Evolutionary conservation across 371 early-diverging fungal genomes (phyloP).

Genomic region (Mucor racemosus): DNA sequence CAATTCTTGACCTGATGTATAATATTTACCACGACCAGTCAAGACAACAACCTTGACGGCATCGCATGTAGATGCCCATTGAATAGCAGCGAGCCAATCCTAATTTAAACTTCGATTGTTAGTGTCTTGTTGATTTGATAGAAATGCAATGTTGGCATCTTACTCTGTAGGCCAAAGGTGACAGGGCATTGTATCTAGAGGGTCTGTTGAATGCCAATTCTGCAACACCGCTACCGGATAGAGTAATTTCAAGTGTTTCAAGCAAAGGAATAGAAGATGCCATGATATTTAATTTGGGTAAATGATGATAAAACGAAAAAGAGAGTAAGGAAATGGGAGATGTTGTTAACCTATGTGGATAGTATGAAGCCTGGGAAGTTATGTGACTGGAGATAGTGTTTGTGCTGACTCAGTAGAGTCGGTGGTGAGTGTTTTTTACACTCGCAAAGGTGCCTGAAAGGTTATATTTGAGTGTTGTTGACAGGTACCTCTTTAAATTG

Average conservation of each 20-base stretch:
- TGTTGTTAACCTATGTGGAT: neutral
- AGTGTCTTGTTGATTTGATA: neutral
- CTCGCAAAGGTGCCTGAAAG: neutral
- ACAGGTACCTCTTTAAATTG: neutral
- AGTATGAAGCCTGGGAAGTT: slow-evolving; percentile 19
- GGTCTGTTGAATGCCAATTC: slow-evolving; percentile 75
- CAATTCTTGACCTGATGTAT: slow-evolving; percentile 70
- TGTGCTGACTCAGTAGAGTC: slow-evolving; percentile 24
- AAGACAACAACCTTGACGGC: slow-evolving; percentile 64
- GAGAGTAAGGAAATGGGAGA: neutral
- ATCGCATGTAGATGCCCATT: slow-evolving; percentile 56
- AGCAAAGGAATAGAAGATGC: slow-evolving; percentile 47
- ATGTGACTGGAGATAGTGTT: slow-evolving; percentile 22
- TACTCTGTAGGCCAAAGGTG: slow-evolving; percentile 62
- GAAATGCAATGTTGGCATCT: neutral
- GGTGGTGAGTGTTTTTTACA: neutral
- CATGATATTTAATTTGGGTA: slow-evolving; percentile 11
- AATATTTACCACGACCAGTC: slow-evolving; percentile 74
- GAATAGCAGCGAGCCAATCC: slow-evolving; percentile 67
- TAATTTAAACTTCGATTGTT: slow-evolving; percentile 16
- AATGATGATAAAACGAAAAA: slow-evolving; percentile 2
- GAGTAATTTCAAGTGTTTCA: slow-evolving; percentile 55
- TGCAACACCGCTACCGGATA: slow-evolving; percentile 61
- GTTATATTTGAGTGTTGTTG: neutral
- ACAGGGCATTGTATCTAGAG: slow-evolving; percentile 64